Evolutionary conservation across 2,329 filamentous ascomycete species (phyloP).

Genomic region (Ceratocystis albifundus): DNA sequence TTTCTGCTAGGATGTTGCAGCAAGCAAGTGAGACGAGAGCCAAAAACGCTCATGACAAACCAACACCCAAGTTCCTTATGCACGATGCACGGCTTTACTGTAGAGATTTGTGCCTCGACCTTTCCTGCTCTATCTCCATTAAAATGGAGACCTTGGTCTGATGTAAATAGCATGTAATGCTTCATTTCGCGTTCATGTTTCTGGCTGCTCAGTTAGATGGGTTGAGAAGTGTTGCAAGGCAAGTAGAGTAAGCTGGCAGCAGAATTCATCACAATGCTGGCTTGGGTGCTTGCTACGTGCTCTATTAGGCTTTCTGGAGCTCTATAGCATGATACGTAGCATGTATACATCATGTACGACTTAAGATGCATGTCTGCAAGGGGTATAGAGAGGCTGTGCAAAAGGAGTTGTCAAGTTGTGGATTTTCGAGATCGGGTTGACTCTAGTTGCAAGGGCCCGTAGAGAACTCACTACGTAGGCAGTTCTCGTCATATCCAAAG

Average conservation of each 20-base stretch:
- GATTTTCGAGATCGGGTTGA: background rate
- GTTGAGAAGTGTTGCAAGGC: background rate
- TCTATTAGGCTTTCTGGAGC: background rate
- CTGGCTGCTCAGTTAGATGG: no score
- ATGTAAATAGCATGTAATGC: background rate
- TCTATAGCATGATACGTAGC: background rate
- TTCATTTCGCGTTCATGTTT: background rate
- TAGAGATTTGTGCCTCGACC: background rate
- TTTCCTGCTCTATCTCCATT: background rate
- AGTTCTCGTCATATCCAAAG: background rate
- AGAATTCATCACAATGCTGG: no score
- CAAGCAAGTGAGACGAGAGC: background rate
- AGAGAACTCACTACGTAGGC: background rate
- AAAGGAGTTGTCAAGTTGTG: background rate
- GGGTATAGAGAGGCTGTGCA: conserved; percentile 1
- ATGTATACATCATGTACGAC: background rate
- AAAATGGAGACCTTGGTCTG: no score
- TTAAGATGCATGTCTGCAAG: conserved; percentile 1
- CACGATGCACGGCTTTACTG: background rate
- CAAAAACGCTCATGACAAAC: background rate
- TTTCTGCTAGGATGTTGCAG: no score
- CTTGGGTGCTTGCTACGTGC: background rate
- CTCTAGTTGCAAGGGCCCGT: background rate
- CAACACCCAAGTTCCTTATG: background rate
- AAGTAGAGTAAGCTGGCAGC: no score